Conservation (phyloP, 768 basidiomycete species). For the Suillus brevipes region DNA sequence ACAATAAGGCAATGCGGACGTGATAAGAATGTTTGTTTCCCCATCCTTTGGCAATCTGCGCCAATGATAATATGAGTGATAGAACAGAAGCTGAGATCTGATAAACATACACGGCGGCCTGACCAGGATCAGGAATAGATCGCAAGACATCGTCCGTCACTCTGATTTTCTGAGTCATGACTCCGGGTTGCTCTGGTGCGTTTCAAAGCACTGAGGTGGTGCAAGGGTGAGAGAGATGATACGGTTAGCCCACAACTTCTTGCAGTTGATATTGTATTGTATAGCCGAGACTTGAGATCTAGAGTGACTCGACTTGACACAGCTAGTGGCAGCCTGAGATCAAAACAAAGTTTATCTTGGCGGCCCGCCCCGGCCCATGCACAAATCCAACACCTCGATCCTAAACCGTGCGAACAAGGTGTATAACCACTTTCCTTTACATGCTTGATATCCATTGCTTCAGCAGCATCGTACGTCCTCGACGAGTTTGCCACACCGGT, state of each 20-base stretch:
- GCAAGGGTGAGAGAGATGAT: background rate
- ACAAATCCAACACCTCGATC: no score
- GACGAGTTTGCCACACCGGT: no score
- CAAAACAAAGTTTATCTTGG: background rate
- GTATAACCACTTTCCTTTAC: no score
- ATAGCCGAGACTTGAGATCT: background rate
- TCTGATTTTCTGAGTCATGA: conserved; percentile 58
- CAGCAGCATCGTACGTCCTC: no score
- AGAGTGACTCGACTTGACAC: background rate
- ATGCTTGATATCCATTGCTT: no score
- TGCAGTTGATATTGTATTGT: background rate
- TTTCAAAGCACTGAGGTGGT: background rate
- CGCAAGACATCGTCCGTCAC: conserved; percentile 50
- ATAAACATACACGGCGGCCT: conserved; percentile 44
- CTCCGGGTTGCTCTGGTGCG: background rate
- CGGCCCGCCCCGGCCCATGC: no score
- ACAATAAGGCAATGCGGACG: conserved; percentile 94
- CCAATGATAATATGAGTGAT: background rate
- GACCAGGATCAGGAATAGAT: conserved; percentile 52
- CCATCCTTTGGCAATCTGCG: conserved; percentile 77
- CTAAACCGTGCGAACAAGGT: no score
- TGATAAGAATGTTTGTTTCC: conserved; percentile 86
- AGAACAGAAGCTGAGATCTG: background rate
- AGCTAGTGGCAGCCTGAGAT: background rate
- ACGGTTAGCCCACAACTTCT: background rate